Evolutionary conservation across 225 moss, liverwort and hornwort species (phyloP).

Genomic region (Anthoceros angustus): DNA sequence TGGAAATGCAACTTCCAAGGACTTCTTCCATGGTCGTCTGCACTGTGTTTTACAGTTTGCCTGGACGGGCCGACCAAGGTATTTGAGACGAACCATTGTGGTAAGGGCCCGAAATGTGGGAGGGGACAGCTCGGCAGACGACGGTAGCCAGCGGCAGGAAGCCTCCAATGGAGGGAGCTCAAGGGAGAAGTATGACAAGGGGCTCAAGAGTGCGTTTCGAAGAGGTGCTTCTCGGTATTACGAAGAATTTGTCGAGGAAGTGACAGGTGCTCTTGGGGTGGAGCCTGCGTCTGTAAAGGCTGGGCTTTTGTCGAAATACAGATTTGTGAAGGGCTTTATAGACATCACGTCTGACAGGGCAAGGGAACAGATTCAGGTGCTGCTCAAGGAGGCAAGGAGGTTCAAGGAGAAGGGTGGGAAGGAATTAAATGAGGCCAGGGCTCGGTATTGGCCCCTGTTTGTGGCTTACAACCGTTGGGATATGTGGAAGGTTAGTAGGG

Average conservation of each 20-base stretch:
- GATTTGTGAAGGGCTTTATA: neutral
- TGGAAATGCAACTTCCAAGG: neutral
- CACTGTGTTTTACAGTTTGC: too few species aligned
- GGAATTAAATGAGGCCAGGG: slow-evolving; percentile 14
- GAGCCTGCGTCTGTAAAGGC: neutral
- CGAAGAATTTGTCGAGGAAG: neutral
- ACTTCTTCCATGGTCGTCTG: too few species aligned
- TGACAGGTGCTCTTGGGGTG: neutral
- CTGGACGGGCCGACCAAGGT: neutral
- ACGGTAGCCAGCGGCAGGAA: neutral
- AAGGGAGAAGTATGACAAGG: neutral
- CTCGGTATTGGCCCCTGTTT: slow-evolving; percentile 55
- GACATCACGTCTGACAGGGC: neutral
- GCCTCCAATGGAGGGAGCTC: neutral
- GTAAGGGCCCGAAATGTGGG: neutral
- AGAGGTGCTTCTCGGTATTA: neutral
- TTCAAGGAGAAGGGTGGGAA: slow-evolving; percentile 20
- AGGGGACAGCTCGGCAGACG: neutral
- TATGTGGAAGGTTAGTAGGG: slow-evolving; percentile 49
- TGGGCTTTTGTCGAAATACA: neutral
- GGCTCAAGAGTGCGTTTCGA: neutral
- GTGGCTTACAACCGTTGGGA: slow-evolving; percentile 60
- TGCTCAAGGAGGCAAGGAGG: neutral
- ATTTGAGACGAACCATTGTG: neutral
- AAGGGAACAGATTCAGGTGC: neutral